Conservation (phyloP, 257 asterid species). For the Ehretia macrophylla region DNA sequence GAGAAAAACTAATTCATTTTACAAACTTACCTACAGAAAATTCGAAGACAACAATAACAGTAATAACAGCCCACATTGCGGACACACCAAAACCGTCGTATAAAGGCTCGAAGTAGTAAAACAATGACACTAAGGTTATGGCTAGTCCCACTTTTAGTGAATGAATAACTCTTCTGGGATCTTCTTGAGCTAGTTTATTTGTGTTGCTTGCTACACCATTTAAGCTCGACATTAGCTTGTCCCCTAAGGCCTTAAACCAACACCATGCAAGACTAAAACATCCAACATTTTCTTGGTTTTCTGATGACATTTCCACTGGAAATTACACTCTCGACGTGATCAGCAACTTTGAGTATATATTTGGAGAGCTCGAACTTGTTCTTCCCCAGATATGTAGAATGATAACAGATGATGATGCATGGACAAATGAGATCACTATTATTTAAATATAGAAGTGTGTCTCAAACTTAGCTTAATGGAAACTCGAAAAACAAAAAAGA, state of each 20-base stretch:
- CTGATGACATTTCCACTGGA: conserved; percentile 28
- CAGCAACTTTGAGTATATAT: background rate
- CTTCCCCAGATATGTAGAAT: background rate
- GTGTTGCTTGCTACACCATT: conserved; percentile 9
- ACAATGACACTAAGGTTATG: conserved; percentile 47
- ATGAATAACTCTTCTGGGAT: conserved; percentile 58
- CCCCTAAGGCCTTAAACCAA: conserved; percentile 17
- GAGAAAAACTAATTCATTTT: background rate
- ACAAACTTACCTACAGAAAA: conserved; percentile 53
- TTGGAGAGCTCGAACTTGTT: background rate
- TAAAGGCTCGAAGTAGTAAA: conserved; percentile 58
- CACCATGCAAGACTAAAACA: background rate
- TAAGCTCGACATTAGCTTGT: conserved; percentile 13
- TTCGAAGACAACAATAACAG: conserved; percentile 72
- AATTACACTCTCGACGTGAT: background rate
- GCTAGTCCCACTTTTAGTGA: conserved; percentile 63
- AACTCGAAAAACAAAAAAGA: too few relatives aligned
- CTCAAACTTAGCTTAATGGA: too few relatives aligned
- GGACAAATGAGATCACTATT: background rate
- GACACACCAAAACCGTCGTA: conserved; percentile 63
- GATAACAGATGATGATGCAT: background rate
- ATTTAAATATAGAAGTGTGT: background rate
- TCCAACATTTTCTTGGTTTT: conserved; percentile 17
- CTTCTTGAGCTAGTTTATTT: conserved; percentile 51
- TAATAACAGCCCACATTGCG: conserved; percentile 76